These are phyloP conservation scores for Wickerhamomyces ciferrii DNA, from an alignment of 805 yeast genomes.

Conservation along the genomic window DNA sequence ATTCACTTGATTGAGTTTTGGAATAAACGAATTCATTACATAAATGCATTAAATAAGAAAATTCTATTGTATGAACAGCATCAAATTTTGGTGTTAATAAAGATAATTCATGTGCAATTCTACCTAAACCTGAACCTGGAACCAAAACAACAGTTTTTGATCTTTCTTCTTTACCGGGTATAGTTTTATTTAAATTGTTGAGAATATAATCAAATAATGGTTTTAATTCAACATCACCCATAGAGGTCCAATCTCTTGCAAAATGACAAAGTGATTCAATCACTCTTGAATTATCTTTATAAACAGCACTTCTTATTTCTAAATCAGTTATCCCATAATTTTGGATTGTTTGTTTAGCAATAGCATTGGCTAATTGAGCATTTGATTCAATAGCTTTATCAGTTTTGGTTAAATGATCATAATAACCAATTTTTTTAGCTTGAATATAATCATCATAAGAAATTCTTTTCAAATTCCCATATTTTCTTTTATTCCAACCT, in stretches of 20 bases:
- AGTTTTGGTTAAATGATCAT: constrained; percentile 42
- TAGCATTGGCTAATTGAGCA: constrained; percentile 36
- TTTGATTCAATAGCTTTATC: constrained; percentile 46
- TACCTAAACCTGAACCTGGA: constrained; percentile 89
- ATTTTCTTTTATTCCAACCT: constrained; percentile 40
- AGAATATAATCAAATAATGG: constrained; percentile 52
- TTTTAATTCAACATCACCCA: constrained; percentile 41
- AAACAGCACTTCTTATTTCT: constrained; percentile 35
- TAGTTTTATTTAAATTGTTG: constrained; percentile 31
- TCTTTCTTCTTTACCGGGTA: constrained; percentile 20
- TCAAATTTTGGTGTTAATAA: constrained; percentile 30
- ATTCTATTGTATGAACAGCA: constrained; percentile 69
- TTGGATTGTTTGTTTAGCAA: constrained; percentile 34
- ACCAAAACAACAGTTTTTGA: constrained; percentile 49
- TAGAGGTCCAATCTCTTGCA: constrained; percentile 69
- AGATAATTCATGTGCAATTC: constrained; percentile 62
- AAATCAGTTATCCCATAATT: constrained; percentile 31
- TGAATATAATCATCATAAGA: constrained; percentile 51
- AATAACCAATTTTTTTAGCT: constrained; percentile 48
- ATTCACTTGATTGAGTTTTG: constrained; percentile 1
- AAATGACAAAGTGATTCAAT: constrained; percentile 71
- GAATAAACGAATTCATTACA: constrained; percentile 57
- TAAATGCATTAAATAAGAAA: constrained; percentile 68
- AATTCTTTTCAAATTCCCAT: constrained; percentile 40
- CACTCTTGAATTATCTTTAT: constrained; percentile 36